Evolutionary conservation across 345 rosid genomes (phyloP), one percentile per base, ranked within the genome.

Genomic region (Lenwebbia sp.): DNA sequence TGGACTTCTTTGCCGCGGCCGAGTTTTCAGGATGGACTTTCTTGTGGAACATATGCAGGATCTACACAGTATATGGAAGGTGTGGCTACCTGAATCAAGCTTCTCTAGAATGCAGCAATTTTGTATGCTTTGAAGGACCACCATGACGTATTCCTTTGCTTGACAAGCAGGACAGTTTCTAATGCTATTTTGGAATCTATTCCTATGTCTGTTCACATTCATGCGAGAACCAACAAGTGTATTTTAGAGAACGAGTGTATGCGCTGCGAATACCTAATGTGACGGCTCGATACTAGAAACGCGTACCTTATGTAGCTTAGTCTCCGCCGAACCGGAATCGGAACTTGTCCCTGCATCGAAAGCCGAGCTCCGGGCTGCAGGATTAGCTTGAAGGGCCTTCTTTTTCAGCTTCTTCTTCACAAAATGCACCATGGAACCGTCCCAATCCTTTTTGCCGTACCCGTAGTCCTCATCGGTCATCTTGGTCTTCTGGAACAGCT

Each of bases 21-120:
- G 93, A 85, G 88, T 90, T 91, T 88, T 95, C 98, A 28, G 98
- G 98, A 83, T 95, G 97, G 85, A 95, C 98, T 88, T 95, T 95
- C 86, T 90, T 92, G 88, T 94, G 95, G 89, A 95, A 94, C 94
- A 93, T 94, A 21, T 94, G 95, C 74, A 94, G 90, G 87, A 95
- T 92, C 98, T 95, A 85, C 88, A 84, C 41, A 75, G 85, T 53
- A 89, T 25, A 74, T 82, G n/a, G 19, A 65, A 82, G 81, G 26
- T 37, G 81, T 11, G 40, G 81, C 81, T 70, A 37, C 81, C 26
- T 70, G 81, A 37, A 22, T 70, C 40, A 33, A 33, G 23, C 44
- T 65, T 65, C 76, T 65, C 76, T 4, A 37, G 26, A 37, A 37
- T 19, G 1, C 47, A 21, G 0, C 78, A 70, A 19, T 70, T 33